Evolutionary conservation across 371 early-diverging fungal genomes (phyloP).

Genomic region (Apophysomyces sp.): DNA sequence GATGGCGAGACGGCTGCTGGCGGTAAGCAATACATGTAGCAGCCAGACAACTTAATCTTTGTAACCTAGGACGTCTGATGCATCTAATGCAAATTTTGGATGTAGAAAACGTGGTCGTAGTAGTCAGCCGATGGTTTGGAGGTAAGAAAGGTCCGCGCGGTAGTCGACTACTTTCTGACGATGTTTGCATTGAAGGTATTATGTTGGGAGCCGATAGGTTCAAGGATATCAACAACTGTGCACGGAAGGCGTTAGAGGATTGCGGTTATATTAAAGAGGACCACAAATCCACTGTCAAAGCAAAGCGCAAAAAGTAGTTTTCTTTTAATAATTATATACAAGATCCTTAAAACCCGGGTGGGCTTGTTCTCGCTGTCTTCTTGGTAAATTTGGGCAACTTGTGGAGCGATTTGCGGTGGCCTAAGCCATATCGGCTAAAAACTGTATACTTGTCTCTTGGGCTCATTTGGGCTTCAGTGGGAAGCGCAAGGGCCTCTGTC

Average conservation of each 20-base stretch:
- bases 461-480: conserved; percentile 84
- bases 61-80: conserved; percentile 56
- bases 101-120: conserved; percentile 75
- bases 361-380: conserved; percentile 79
- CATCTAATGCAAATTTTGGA: conserved; percentile 78
- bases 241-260: conserved; percentile 66
- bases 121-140: conserved; percentile 92
- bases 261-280: conserved; percentile 58
- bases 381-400: conserved; percentile 96
- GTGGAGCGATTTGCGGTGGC: conserved; percentile 92
- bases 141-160: conserved; percentile 47
- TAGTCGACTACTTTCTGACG: neutral
- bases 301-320: neutral
- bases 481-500: conserved; percentile 71
- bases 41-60: neutral
- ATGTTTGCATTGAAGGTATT: conserved; percentile 26
- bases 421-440: conserved; percentile 75
- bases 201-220: conserved; percentile 85
- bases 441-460: conserved; percentile 93
- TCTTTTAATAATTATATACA: neutral
- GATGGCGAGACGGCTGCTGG: conserved; percentile 86
- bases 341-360: conserved; percentile 66
- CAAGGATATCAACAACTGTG: conserved; percentile 88
- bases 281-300: neutral
- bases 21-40: conserved; percentile 23